Percentiles rank a stretch among this genome's conserved stretches.
Evolutionary conservation across 306 rosid species (phyloP).

Genomic region (Acacia melanoxylon): DNA sequence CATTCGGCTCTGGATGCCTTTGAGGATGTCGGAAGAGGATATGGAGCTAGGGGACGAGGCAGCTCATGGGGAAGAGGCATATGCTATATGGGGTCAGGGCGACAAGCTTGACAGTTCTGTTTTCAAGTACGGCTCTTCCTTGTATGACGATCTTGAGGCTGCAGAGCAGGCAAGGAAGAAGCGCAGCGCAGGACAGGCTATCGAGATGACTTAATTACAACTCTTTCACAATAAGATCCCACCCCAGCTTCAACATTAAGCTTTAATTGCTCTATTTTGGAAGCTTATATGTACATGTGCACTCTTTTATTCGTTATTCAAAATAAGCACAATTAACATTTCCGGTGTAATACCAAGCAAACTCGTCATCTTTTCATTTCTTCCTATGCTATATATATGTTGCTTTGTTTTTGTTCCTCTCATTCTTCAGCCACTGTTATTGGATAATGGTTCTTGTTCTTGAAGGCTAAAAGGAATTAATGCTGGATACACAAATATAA

Average conservation of each 20-base stretch:
- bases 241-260: neutral
- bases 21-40: constrained; percentile 56
- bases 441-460: neutral
- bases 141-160: constrained; percentile 45
- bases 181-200: constrained; percentile 23
- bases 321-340: neutral
- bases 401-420: too few species aligned
- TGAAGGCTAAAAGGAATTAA: neutral
- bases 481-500: too few species aligned
- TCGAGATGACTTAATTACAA: constrained; percentile 32
- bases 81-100: constrained; percentile 61
- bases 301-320: neutral
- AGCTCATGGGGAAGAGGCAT: constrained; percentile 62
- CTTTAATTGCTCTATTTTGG: neutral
- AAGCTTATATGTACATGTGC: neutral
- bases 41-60: constrained; percentile 61
- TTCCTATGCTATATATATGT: neutral
- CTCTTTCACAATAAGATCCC: neutral
- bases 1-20: constrained; percentile 27
- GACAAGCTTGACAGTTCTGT: constrained; percentile 45
- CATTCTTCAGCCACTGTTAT: neutral
- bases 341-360: neutral
- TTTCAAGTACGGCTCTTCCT: constrained; percentile 43
- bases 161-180: constrained; percentile 22
- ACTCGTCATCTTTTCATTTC: neutral